Base-by-base conservation (phyloP, 768 basidiomycete genomes). In the Tricholoma matsutake region DNA sequence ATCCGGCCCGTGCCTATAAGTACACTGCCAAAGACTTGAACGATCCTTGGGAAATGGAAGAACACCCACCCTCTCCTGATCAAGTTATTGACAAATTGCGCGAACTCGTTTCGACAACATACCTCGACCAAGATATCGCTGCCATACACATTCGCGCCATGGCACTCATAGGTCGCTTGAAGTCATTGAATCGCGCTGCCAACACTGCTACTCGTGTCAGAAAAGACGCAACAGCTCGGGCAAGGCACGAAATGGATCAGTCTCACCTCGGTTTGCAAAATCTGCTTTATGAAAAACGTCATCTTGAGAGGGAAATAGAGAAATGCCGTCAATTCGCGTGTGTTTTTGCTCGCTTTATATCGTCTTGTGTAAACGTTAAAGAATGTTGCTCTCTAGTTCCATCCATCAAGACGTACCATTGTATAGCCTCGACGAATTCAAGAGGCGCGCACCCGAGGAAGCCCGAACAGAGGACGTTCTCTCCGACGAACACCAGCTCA, bases 321-420 rank as follows among this genome's bases (percentile, higher is more conserved):
- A 94, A 94, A 71, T 96, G 94, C 74, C 84, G 91, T 53, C 92
- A 95, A 70, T 96, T 94, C 69, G 91, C 90, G 92, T 94, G 71
- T 68, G 91, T 81, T 54, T 49, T 18, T 14, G 29, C 41, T 31
- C 39, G n/a, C 18, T 5, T 16, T 31, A 13, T 41, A n/a, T 41
- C 22, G 32, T 29, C 7, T n/a, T 20, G 47, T 28, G 20, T 39
- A 29, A 51, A 41, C 29, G 35, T 55, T 22, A 4, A 49, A 53
- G 11, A 43, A 28, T 14, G 28, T 32, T 45, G 58, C 49, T 63
- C 18, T 58, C 32, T 63, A 95, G 94, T 20, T 94, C 92, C 29
- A 87, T 93, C 59, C 94, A 94, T 72, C 94, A 95, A 75, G 92
- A 94, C 63, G 81, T 96, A 8, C 86, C 91, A 3, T 75, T 95